These are phyloP conservation scores for Boletus huronensis DNA, from an alignment of 768 basidiomycete species.

Conservation along the genomic window DNA sequence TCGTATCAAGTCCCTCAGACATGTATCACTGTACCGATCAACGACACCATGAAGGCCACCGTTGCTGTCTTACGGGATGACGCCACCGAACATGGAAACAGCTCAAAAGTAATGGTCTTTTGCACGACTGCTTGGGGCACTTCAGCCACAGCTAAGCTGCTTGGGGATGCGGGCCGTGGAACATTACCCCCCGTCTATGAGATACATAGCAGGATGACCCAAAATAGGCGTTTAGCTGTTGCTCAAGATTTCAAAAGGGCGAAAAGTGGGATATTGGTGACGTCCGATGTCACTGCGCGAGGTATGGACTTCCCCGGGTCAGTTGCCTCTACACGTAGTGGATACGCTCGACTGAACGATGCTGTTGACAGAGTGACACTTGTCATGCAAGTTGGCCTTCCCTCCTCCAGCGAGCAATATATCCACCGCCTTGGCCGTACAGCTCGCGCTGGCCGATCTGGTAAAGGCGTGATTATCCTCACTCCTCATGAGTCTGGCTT, in stretches of 20 bases:
- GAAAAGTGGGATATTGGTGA: constrained; percentile 45
- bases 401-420: constrained; percentile 70
- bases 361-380: constrained; percentile 45
- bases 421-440: constrained; percentile 78
- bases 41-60: constrained; percentile 39
- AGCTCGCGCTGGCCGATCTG: constrained; percentile 66
- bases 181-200: constrained; percentile 41
- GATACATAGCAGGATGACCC: constrained; percentile 57
- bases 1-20: constrained; percentile 45
- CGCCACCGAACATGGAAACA: constrained; percentile 22
- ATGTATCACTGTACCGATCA: constrained; percentile 40
- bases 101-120: constrained; percentile 55
- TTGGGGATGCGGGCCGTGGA: constrained; percentile 29
- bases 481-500: constrained; percentile 50
- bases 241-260: constrained; percentile 48
- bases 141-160: constrained; percentile 36
- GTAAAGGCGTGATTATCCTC: constrained; percentile 56
- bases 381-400: constrained; percentile 62
- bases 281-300: constrained; percentile 58
- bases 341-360: constrained; percentile 5
- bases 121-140: constrained; percentile 65
- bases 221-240: constrained; percentile 44
- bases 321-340: constrained; percentile 9
- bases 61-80: constrained; percentile 40
- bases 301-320: constrained; percentile 68